These are phyloP conservation scores for Lignosus rhinocerotis DNA, from an alignment of 1,284 basidiomycete genomes.

Conservation along the genomic window DNA sequence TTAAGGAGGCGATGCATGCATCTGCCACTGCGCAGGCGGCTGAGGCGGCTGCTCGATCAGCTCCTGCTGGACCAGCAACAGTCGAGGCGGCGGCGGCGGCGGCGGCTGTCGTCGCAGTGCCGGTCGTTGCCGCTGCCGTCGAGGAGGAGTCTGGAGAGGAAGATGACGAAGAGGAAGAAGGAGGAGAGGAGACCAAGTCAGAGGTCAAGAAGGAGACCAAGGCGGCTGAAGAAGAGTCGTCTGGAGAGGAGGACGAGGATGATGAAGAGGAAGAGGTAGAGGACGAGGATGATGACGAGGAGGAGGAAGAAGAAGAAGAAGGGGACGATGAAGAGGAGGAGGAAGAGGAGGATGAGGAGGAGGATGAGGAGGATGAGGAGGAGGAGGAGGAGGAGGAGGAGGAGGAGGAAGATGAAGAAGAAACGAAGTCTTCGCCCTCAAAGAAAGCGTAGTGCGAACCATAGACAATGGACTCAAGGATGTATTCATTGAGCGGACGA, in stretches of 20 bases:
- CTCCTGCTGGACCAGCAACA: background rate
- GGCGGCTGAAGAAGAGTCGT: background rate
- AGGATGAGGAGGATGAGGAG: background rate
- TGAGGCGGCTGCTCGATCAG: background rate
- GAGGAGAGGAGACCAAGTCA: background rate
- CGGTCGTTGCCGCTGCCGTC: background rate
- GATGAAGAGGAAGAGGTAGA: slow-evolving; percentile 2
- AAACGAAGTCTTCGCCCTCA: background rate
- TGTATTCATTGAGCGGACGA: background rate
- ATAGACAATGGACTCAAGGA: background rate
- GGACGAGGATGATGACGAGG: slow-evolving; percentile 8
- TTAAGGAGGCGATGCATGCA: background rate
- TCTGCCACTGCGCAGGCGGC: background rate
- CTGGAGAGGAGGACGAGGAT: slow-evolving; percentile 7
- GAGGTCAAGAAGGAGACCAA: slow-evolving; percentile 1
- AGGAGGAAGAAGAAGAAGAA: background rate
- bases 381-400: background rate
- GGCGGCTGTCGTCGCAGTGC: background rate
- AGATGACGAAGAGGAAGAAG: slow-evolving; percentile 5
- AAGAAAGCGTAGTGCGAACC: background rate
- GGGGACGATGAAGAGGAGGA: background rate
- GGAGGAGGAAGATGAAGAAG: slow-evolving; percentile 2
- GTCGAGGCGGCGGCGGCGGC: slow-evolving; percentile 4
- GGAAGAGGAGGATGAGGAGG: slow-evolving; percentile 1
- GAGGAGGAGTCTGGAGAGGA: slow-evolving; percentile 7